Conservation (phyloP, 1,284 basidiomycete genomes). For the Grifola frondosa region DNA sequence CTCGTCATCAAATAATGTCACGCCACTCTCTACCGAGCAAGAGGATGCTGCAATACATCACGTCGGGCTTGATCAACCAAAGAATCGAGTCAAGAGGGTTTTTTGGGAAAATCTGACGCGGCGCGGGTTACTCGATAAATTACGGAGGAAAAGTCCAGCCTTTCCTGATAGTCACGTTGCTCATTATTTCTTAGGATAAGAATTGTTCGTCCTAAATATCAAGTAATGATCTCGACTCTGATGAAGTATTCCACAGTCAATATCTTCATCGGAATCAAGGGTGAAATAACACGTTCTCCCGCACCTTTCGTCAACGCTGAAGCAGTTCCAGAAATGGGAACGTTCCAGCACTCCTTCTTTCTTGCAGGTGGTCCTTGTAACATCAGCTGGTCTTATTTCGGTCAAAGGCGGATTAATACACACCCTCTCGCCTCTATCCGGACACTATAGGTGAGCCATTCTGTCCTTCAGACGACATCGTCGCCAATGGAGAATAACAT, state of each 20-base stretch:
- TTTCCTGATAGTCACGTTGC: not conserved
- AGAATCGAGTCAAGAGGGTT: constrained; percentile 39
- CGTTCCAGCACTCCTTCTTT: constrained; percentile 73
- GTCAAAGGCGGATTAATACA: constrained; percentile 67
- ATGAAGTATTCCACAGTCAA: constrained; percentile 43
- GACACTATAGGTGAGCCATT: constrained; percentile 57
- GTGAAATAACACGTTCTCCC: constrained; percentile 21
- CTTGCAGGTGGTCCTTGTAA: constrained; percentile 57
- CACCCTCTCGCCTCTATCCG: constrained; percentile 64
- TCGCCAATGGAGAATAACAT: no score
- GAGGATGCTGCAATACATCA: constrained; percentile 53
- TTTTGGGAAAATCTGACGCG: constrained; percentile 50
- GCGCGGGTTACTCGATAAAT: constrained; percentile 52
- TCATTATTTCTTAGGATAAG: constrained; percentile 38
- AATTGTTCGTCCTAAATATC: constrained; percentile 38
- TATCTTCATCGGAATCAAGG: constrained; percentile 72
- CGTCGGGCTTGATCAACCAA: constrained; percentile 34
- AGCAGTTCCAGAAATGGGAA: constrained; percentile 51
- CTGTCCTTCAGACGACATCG: no score
- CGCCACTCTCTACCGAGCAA: constrained; percentile 24
- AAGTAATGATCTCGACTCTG: not conserved
- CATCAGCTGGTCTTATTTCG: constrained; percentile 67
- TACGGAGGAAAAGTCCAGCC: constrained; percentile 55
- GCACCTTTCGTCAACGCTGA: not conserved
- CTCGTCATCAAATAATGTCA: constrained; percentile 7